Percentiles rank a stretch among this genome's conserved stretches.
Conservation (phyloP, 371 early-diverging fungal species). For the Fennellomyces sp. region DNA sequence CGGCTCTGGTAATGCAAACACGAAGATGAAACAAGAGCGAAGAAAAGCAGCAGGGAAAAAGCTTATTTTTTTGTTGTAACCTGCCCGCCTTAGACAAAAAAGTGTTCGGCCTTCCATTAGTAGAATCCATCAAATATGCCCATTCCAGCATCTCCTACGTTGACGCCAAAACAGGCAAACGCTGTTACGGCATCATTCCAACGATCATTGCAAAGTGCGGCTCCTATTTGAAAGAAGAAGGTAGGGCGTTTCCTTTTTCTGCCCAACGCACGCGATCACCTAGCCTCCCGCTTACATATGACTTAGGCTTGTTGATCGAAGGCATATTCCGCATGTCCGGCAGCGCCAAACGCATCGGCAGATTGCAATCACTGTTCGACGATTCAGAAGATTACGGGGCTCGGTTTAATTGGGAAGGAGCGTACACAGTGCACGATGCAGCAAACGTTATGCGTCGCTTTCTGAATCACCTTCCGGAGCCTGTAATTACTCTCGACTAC, state of each 20-base stretch:
- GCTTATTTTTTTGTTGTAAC: neutral
- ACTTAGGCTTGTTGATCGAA: constrained; percentile 35
- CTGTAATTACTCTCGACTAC: constrained; percentile 56
- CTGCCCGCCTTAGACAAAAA: constrained; percentile 16
- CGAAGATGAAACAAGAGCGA: neutral
- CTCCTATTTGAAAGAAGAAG: constrained; percentile 55
- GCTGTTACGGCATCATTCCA: constrained; percentile 52
- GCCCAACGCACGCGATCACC: neutral
- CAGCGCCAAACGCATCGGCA: constrained; percentile 61
- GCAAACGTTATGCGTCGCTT: constrained; percentile 68
- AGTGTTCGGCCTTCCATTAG: constrained; percentile 44
- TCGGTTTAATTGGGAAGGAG: constrained; percentile 51
- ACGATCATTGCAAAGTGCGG: constrained; percentile 62
- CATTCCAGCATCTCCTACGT: constrained; percentile 37
- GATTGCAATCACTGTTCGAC: constrained; percentile 61
- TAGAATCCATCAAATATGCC: constrained; percentile 41
- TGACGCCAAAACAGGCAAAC: constrained; percentile 23
- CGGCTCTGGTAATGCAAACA: neutral
- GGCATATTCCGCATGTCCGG: constrained; percentile 71
- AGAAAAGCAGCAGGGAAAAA: neutral
- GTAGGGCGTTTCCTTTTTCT: constrained; percentile 20
- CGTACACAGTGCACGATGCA: constrained; percentile 67
- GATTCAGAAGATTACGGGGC: constrained; percentile 56
- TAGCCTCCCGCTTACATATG: neutral
- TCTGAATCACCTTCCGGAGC: constrained; percentile 65